phyloP scores from a whole-genome alignment of 305 asterid species.

The Fraxinus angustifolia region DNA sequence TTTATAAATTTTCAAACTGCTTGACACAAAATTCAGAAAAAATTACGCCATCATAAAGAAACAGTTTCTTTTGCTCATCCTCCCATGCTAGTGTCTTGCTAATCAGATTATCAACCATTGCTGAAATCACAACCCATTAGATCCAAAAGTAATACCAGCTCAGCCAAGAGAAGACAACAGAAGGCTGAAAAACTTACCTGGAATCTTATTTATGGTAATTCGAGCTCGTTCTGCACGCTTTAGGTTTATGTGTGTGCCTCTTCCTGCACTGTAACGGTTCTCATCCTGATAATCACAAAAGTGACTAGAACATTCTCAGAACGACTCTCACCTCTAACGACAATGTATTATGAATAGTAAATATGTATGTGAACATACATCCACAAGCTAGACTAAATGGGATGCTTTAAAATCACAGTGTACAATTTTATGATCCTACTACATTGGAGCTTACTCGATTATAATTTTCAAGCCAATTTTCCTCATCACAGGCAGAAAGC shows the following conservation, averaged over 20 bases:
- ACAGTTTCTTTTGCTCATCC: slow-evolving; percentile 68
- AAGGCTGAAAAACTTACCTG: slow-evolving; percentile 45
- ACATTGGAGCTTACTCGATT: slow-evolving; percentile 47
- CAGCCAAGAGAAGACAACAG: slow-evolving; percentile 9
- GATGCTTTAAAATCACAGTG: neutral
- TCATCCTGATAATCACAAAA: slow-evolving; percentile 47
- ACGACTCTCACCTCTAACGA: neutral
- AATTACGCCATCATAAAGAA: slow-evolving; percentile 85
- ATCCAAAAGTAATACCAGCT: slow-evolving; percentile 22
- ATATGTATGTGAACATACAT: neutral
- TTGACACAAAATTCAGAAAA: neutral
- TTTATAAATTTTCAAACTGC: slow-evolving; percentile 13
- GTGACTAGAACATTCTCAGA: slow-evolving; percentile 18
- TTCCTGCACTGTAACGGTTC: slow-evolving; percentile 85
- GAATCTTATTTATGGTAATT: slow-evolving; percentile 69
- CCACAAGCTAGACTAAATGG: neutral
- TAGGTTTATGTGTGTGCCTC: slow-evolving; percentile 84
- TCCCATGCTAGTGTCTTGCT: slow-evolving; percentile 84
- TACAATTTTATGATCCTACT: slow-evolving; percentile 1
- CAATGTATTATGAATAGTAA: slow-evolving; percentile 6
- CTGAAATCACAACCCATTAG: slow-evolving; percentile 40
- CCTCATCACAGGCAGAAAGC: slow-evolving; percentile 97
- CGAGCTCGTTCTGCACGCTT: slow-evolving; percentile 95
- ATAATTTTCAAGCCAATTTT: slow-evolving; percentile 91
- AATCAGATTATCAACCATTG: slow-evolving; percentile 71